Evolutionary conservation across 257 asterid species (phyloP).

Genomic region (Solanum bulbocastanum): DNA sequence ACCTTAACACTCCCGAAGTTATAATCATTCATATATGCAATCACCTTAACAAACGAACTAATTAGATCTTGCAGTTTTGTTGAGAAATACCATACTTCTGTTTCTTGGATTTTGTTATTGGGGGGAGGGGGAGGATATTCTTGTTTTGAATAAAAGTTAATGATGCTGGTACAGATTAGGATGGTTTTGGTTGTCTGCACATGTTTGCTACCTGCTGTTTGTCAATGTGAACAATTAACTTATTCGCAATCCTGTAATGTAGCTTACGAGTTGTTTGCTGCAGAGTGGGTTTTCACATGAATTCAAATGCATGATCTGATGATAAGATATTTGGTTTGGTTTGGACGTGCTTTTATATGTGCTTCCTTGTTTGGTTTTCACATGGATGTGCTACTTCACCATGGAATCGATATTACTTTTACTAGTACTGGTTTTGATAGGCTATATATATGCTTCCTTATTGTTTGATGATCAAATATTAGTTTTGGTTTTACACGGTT

Average conservation of each 20-base stretch:
- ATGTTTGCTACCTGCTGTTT: neutral
- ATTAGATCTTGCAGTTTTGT: neutral
- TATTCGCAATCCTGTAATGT: too few species aligned
- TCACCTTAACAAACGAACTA: neutral
- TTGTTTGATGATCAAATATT: neutral
- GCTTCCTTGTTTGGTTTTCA: neutral
- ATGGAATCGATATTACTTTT: neutral
- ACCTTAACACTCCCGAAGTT: neutral
- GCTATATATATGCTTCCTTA: neutral
- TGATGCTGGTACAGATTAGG: neutral
- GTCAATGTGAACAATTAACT: neutral
- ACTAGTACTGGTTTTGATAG: neutral
- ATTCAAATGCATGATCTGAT: neutral
- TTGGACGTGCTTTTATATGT: neutral
- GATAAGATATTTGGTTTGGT: neutral
- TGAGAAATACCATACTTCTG: neutral
- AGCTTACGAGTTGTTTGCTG: neutral
- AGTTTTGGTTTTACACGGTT: neutral
- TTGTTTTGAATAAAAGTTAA: neutral
- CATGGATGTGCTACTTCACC: neutral
- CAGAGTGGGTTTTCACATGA: neutral
- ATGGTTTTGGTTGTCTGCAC: neutral
- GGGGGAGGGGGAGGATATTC: neutral
- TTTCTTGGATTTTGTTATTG: neutral
- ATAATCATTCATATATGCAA: neutral